Base-by-base conservation (phyloP, 208 protist species). In the Trypanosoma rangeli region DNA sequence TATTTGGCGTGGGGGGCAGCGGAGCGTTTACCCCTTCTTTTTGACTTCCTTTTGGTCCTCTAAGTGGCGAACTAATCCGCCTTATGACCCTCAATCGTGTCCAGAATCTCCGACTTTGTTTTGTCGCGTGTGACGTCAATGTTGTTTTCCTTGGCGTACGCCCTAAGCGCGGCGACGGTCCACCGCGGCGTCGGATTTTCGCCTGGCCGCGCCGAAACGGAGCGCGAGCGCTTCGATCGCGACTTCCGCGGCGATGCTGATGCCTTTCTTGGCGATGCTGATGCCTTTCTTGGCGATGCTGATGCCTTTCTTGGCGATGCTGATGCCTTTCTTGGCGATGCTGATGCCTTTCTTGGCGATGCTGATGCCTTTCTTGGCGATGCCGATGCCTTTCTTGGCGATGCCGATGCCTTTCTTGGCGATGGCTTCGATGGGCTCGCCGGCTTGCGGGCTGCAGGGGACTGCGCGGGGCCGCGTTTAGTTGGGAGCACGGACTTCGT, bases 101-200 rank as follows among this genome's bases (percentile, higher is more conserved):
- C n/a, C 28, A 95, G 78, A 37, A 95, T 89, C 29, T 84, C 84
- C 10, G 77, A 64, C 73, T 93, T 95, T 13, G 55, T 82, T 24
- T 74, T 71, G 13, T 76, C 57, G 1, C 85, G 81, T 3, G 58
- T 60, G 35, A 93, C 33, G 15, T 63, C n/a, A 44, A 95, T 87
- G 4, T 55, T 44, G 55, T 92, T 80, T 13, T 87, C 75, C 66
- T 86, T 78, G 4, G 90, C 90, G 54, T 79, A 95, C 54, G 80
- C 78, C 75, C 73, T 83, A 55, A 95, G 73, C 42, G 69, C 79
- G 3, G 77, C 67, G 22, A 95, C 62, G 28, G 85, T 86, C 89
- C 89, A 95, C 20, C 52, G 64, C 57, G 57, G 49, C 58, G 71
- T 83, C 22, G 86, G 84, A 15, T 65, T 80, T 28, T 54, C 62